A percentile compares a stretch with the other conserved stretches of the same genome.
Evolutionary conservation across 2,329 filamentous ascomycete species (phyloP).

Genomic region (Aspergillus jensenii): DNA sequence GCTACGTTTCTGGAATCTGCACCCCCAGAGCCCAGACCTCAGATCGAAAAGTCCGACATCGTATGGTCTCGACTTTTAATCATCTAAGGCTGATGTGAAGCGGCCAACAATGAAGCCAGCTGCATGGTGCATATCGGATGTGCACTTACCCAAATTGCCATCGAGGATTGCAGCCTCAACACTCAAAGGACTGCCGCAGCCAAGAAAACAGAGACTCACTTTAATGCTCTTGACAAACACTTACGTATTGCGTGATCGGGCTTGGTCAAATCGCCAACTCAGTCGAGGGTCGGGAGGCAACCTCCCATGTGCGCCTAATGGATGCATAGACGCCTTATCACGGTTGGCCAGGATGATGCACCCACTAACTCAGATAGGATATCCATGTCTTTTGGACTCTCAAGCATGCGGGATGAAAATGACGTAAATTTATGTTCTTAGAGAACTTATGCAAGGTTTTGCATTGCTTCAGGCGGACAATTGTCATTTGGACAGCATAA

Average conservation of each 20-base stretch:
- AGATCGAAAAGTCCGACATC: background rate
- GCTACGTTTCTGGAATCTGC: background rate
- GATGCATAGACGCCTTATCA: slow-evolving; percentile 9
- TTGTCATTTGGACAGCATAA: slow-evolving; percentile 2
- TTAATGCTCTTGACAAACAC: slow-evolving; percentile 8
- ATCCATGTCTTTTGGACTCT: background rate
- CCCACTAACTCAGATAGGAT: background rate
- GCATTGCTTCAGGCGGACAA: slow-evolving; percentile 10
- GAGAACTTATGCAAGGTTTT: background rate
- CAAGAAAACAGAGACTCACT: slow-evolving; percentile 8
- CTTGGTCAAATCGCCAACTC: slow-evolving; percentile 16
- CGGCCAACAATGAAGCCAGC: background rate
- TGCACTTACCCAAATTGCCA: background rate
- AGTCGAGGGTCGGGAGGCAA: slow-evolving; percentile 9
- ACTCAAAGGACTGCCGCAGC: slow-evolving; percentile 7
- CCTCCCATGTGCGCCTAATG: slow-evolving; percentile 8
- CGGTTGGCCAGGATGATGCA: slow-evolving; percentile 9
- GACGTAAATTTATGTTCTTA: background rate
- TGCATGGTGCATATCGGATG: background rate
- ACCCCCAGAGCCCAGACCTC: background rate
- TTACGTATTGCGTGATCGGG: slow-evolving; percentile 5
- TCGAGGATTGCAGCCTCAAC: slow-evolving; percentile 11
- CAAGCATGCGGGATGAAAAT: background rate
- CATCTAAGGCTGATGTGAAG: background rate
- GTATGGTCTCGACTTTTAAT: background rate